Base-by-base conservation (phyloP, 2,329 filamentous ascomycete species). In the Cephalotrichum gorgonifer region DNA sequence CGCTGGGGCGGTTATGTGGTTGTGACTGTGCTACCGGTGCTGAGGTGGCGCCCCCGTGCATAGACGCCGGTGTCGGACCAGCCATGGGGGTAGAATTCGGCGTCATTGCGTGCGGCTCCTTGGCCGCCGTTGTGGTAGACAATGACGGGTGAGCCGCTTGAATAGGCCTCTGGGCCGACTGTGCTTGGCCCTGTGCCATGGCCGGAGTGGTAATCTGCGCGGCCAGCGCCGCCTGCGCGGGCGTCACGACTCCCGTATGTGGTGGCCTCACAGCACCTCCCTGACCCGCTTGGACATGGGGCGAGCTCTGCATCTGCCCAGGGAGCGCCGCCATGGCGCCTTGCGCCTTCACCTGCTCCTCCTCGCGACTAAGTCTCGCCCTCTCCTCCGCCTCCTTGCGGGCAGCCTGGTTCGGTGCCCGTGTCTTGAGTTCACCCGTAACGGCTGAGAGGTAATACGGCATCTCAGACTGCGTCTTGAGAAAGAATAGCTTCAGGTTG, bases 391-490 rank as follows among this genome's bases (percentile, higher is more conserved):
- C 79, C 59, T 83, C 81, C 54, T 83, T 84, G 22, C 80, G 71
- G 0, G 81, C 81, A n/a, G 81, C 81, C 60, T 85, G 81, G 2
- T 79, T 84, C 0, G 87, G 88, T 0, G 88, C 87, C 15, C 88
- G 73, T 0, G 89, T 95, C 65, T 93, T 91, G 33, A 95, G 70
- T 65, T 95, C 89, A 3, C 89, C 89, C 0, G 89, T 95, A 11
- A 95, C 89, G 27, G 86, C 86, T 58, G 90, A 83, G 22, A 95
- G 68, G 56, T 93, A 93, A 57, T 86, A 88, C 0, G 89, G 89
- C 63, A 95, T 90, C 58, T 95, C 89, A 5, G 88, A 89, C 47
- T 88, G 88, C 17, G 85, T 91, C 69, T 95, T 95, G 48, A 95
- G 69, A 64, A 95, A 95, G 68, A 93, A 95, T 0, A 95, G 69